phyloP scores from a whole-genome alignment of 2,329 filamentous ascomycete species.

The Alternaria sp. region DNA sequence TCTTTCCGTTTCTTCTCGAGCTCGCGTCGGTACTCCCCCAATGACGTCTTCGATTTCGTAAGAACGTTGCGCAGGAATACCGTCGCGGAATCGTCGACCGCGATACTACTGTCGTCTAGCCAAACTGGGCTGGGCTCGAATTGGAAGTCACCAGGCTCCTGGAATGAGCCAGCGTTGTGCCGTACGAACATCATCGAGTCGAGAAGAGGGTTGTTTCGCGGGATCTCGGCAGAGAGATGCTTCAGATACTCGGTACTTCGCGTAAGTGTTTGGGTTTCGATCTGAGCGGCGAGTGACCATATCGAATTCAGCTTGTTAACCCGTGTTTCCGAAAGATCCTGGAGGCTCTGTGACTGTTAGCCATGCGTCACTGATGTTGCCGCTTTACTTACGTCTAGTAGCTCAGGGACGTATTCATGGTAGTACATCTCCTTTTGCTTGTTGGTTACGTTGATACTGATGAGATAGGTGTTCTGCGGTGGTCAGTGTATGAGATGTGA shows the following conservation, averaged over 20 bases:
- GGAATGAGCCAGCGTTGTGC: slow-evolving; percentile 83
- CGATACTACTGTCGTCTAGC: slow-evolving; percentile 90
- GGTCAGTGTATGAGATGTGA: slow-evolving; percentile 28
- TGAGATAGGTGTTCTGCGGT: slow-evolving; percentile 84
- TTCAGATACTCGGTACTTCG: slow-evolving; percentile 75
- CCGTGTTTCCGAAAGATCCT: slow-evolving; percentile 90
- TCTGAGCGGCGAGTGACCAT: slow-evolving; percentile 79
- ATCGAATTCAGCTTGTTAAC: slow-evolving; percentile 82
- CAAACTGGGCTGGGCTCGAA: slow-evolving; percentile 97
- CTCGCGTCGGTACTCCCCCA: slow-evolving; percentile 80
- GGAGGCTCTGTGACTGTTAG: slow-evolving; percentile 64
- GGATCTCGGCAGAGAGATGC: slow-evolving; percentile 79
- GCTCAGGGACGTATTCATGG: slow-evolving; percentile 92
- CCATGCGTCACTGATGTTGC: not conserved
- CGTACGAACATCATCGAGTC: slow-evolving; percentile 98
- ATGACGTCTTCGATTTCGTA: slow-evolving; percentile 83
- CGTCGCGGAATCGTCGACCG: slow-evolving; percentile 85
- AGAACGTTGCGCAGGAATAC: slow-evolving; percentile 91
- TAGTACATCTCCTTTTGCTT: slow-evolving; percentile 98
- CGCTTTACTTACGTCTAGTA: slow-evolving; percentile 73
- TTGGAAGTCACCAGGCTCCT: slow-evolving; percentile 80
- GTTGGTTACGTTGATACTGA: slow-evolving; percentile 95
- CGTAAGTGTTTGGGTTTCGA: slow-evolving; percentile 81
- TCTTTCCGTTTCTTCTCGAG: slow-evolving; percentile 86
- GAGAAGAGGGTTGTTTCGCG: slow-evolving; percentile 83